phyloP scores from a whole-genome alignment of 345 rosid species.

The Fremontodendron californicum region DNA sequence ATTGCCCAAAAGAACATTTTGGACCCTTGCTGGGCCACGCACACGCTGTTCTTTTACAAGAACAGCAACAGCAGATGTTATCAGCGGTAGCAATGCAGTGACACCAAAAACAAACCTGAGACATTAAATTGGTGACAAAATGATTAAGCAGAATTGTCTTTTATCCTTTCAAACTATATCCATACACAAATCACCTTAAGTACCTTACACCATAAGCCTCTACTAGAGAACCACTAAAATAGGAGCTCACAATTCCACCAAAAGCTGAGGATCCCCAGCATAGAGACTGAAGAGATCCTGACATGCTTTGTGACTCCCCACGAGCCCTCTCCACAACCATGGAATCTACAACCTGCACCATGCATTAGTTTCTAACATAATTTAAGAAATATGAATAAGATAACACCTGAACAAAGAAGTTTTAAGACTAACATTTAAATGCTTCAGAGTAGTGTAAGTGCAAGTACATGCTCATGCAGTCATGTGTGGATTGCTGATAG shows the following conservation, averaged over 20 bases:
- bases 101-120: constrained; percentile 95
- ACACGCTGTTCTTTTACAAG: constrained; percentile 81
- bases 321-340: constrained; percentile 99
- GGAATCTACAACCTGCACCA: constrained; percentile 86
- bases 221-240: constrained; percentile 92
- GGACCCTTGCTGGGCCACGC: constrained; percentile 39
- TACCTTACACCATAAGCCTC: constrained; percentile 91
- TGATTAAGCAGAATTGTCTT: constrained; percentile 9
- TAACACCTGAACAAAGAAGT: background rate
- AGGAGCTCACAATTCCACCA: constrained; percentile 95
- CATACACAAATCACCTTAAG: constrained; percentile 4
- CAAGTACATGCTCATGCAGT: background rate
- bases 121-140: constrained; percentile 23
- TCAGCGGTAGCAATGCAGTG: constrained; percentile 75
- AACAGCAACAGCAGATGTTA: constrained; percentile 91
- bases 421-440: background rate
- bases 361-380: constrained; percentile 20
- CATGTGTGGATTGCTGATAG: background rate
- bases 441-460: background rate
- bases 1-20: constrained; percentile 30
- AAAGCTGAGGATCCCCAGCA: constrained; percentile 99
- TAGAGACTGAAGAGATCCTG: constrained; percentile 87
- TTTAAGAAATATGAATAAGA: constrained; percentile 7
- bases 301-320: constrained; percentile 91
- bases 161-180: background rate